These are phyloP conservation scores for Boletus rubropictus DNA, from an alignment of 768 basidiomycete genomes.

Conservation along the genomic window DNA sequence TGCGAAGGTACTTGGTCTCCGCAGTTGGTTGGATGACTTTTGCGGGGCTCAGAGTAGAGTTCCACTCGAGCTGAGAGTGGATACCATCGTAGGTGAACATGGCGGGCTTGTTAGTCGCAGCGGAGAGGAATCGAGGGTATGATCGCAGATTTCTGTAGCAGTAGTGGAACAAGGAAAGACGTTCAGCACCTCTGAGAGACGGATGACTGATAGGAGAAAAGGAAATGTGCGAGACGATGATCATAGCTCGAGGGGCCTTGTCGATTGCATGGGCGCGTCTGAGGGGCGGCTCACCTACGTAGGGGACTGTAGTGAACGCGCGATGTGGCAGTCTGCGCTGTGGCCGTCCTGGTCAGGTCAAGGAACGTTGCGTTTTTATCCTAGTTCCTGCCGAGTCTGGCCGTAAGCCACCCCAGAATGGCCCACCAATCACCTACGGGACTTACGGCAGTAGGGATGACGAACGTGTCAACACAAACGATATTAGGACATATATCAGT, in stretches of 20 bases:
- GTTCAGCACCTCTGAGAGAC: conserved; percentile 12
- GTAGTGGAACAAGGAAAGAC: conserved; percentile 1
- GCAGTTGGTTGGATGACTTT: conserved; percentile 67
- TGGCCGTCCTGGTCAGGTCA: background rate
- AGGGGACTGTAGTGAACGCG: conserved; percentile 7
- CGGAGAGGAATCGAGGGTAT: conserved; percentile 8
- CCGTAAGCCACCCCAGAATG: background rate
- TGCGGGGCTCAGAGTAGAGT: conserved; percentile 70
- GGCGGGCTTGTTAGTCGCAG: conserved; percentile 7
- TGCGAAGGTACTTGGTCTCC: conserved; percentile 82
- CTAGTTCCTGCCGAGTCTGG: background rate
- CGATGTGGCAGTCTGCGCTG: conserved; percentile 2
- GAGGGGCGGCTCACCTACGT: conserved; percentile 20
- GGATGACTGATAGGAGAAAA: conserved; percentile 15
- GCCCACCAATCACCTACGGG: conserved; percentile 10
- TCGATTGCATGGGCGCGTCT: conserved; percentile 19
- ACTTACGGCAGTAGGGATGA: conserved; percentile 2
- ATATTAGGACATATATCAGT: conserved; percentile 26
- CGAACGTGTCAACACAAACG: conserved; percentile 23
- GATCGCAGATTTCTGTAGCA: conserved; percentile 7
- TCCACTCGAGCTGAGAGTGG: conserved; percentile 90
- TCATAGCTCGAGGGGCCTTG: conserved; percentile 11
- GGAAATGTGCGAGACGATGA: conserved; percentile 3
- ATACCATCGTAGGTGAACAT: conserved; percentile 59
- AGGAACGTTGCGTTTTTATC: conserved; percentile 10